Conservation (phyloP, 192 early-diverging fungal genomes). For the Phlyctochytrium bullatum region DNA sequence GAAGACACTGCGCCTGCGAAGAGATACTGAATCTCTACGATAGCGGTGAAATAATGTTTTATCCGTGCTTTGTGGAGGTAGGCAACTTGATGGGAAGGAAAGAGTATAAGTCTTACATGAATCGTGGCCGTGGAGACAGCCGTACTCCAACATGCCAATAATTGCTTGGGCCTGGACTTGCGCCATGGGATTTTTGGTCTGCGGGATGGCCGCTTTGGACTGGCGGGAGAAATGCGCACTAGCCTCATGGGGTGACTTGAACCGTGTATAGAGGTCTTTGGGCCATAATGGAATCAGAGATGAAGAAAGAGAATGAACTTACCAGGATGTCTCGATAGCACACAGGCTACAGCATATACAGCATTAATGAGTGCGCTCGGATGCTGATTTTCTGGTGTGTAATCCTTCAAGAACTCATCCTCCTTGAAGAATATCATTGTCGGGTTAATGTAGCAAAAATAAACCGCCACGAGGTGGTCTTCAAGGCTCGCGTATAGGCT, state of each 20-base stretch:
- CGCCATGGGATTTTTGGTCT: background rate
- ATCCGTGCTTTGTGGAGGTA: too few species aligned
- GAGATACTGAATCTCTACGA: too few species aligned
- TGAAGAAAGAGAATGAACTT: too few species aligned
- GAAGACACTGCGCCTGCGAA: too few species aligned
- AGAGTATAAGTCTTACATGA: background rate
- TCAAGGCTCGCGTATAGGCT: background rate
- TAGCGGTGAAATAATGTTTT: too few species aligned
- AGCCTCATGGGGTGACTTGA: background rate
- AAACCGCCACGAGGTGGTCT: conserved; percentile 8
- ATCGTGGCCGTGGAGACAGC: background rate
- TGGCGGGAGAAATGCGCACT: background rate
- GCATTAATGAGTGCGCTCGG: background rate
- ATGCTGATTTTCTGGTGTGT: background rate
- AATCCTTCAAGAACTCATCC: conserved; percentile 6
- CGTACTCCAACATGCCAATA: background rate
- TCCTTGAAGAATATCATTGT: background rate
- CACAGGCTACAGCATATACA: background rate
- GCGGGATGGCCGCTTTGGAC: background rate
- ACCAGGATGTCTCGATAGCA: conserved; percentile 5
- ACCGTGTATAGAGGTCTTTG: background rate
- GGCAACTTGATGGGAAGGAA: too few species aligned
- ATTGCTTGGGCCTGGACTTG: background rate
- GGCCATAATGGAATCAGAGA: too few species aligned
- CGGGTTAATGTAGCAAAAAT: background rate